Conservation (phyloP, 2,329 filamentous ascomycete species). For the Aspergillus awamori region DNA sequence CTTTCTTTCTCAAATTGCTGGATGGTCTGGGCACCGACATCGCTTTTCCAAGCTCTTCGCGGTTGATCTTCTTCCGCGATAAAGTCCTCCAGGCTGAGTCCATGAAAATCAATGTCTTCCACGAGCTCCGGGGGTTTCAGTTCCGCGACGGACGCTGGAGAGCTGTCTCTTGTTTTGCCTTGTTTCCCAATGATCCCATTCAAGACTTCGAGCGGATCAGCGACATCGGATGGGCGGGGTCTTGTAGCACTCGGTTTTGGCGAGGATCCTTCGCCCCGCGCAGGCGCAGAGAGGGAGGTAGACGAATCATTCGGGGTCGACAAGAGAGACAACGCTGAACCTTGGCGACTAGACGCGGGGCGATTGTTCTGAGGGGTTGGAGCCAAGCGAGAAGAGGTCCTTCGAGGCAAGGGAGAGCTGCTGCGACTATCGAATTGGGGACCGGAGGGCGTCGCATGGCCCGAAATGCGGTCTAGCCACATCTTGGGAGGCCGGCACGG, state of each 20-base stretch:
- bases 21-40: slow-evolving; percentile 60
- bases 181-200: slow-evolving; percentile 58
- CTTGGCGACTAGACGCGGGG: slow-evolving; percentile 68
- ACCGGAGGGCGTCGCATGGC: slow-evolving; percentile 66
- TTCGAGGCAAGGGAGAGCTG: slow-evolving; percentile 70
- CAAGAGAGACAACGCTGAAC: slow-evolving; percentile 76
- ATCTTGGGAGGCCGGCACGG: slow-evolving; percentile 51
- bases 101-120: slow-evolving; percentile 75
- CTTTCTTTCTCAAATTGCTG: slow-evolving; percentile 82
- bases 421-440: slow-evolving; percentile 65
- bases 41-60: slow-evolving; percentile 29
- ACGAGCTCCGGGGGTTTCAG: slow-evolving; percentile 53
- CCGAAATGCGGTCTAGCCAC: slow-evolving; percentile 89
- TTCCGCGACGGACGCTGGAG: slow-evolving; percentile 2
- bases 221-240: slow-evolving; percentile 56
- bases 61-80: slow-evolving; percentile 45
- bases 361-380: slow-evolving; percentile 70
- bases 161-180: slow-evolving; percentile 21
- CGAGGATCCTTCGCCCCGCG: slow-evolving; percentile 68
- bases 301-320: slow-evolving; percentile 74
- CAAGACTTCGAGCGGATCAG: slow-evolving; percentile 73
- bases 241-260: slow-evolving; percentile 62
- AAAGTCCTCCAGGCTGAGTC: slow-evolving; percentile 74
- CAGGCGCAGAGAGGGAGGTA: slow-evolving; percentile 69
- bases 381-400: slow-evolving; percentile 68